These are phyloP conservation scores for Aureobasidium sp. DNA, from an alignment of 2,329 filamentous ascomycete genomes.

Conservation along the genomic window DNA sequence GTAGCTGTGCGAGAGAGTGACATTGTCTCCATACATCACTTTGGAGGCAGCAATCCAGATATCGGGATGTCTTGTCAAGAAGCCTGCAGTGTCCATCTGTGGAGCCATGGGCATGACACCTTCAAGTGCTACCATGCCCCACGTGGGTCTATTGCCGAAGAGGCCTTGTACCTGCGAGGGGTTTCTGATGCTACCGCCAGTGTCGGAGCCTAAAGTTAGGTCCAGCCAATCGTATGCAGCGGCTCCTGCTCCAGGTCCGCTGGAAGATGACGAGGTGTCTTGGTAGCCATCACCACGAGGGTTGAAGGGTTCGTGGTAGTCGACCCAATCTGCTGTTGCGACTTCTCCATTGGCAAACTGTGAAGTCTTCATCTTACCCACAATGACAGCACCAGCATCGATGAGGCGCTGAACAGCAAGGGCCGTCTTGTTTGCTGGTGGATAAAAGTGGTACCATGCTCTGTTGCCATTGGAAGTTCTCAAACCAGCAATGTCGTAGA, in stretches of 20 bases:
- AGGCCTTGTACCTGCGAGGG: conserved; percentile 44
- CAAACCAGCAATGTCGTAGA: conserved; percentile 52
- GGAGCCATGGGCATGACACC: conserved; percentile 45
- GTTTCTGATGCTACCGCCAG: conserved; percentile 44
- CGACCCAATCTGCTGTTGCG: conserved; percentile 47
- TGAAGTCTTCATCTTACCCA: conserved; percentile 41
- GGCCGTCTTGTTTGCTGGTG: conserved; percentile 40
- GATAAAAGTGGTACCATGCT: conserved; percentile 51
- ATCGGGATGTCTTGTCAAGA: conserved; percentile 40
- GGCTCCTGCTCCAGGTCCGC: conserved; percentile 39
- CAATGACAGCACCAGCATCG: conserved; percentile 50
- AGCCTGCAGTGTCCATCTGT: conserved; percentile 42
- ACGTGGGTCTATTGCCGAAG: conserved; percentile 45
- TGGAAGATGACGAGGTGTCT: conserved; percentile 42
- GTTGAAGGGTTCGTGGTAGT: conserved; percentile 40
- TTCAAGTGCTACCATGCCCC: conserved; percentile 41
- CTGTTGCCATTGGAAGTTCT: conserved; percentile 52
- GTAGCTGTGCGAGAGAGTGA: conserved; percentile 37
- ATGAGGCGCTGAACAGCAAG: conserved; percentile 49
- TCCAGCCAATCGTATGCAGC: conserved; percentile 45
- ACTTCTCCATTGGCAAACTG: conserved; percentile 41
- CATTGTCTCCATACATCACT: conserved; percentile 39
- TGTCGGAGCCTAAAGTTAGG: conserved; percentile 44
- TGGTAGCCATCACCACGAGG: conserved; percentile 41
- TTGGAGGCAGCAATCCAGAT: conserved; percentile 39